phyloP scores from a whole-genome alignment of 352 stramenopile species.

The Lagenidium sp. region DNA sequence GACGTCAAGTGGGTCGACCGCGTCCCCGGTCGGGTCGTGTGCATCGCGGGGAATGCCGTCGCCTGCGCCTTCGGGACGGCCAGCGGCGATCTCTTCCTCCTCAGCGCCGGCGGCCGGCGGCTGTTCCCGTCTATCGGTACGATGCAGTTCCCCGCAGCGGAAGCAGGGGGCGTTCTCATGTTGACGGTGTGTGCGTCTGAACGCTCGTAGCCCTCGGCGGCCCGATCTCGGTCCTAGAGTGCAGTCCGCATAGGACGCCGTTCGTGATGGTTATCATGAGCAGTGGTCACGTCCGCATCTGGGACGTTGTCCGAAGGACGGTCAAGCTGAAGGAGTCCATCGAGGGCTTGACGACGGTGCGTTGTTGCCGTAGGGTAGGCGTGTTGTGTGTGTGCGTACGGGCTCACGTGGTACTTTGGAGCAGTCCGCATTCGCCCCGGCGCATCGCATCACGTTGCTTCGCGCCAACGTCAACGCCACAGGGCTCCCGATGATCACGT shows the following conservation, averaged over 20 bases:
- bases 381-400: too few species aligned
- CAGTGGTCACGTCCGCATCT: conserved; percentile 61
- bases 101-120: conserved; percentile 48
- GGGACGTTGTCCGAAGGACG: conserved; percentile 43
- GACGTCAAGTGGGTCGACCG: conserved; percentile 76
- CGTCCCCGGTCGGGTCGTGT: conserved; percentile 47
- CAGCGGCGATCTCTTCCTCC: conserved; percentile 59
- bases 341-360: conserved; percentile 47
- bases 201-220: conserved; percentile 42
- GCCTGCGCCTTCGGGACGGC: conserved; percentile 54
- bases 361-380: too few species aligned
- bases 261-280: conserved; percentile 68
- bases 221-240: conserved; percentile 59
- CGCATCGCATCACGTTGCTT: conserved; percentile 52
- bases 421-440: conserved; percentile 11
- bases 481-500: conserved; percentile 76
- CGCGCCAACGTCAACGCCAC: conserved; percentile 57
- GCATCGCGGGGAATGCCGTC: conserved; percentile 45
- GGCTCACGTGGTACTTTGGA: too few species aligned
- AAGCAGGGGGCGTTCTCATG: too few species aligned
- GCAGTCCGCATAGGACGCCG: conserved; percentile 41
- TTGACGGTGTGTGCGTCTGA: background rate
- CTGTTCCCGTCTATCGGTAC: conserved; percentile 76
- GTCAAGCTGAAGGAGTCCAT: conserved; percentile 50
- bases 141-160: too few species aligned